phyloP scores from a whole-genome alignment of 2,329 filamentous ascomycete genomes.

The Graphilbum fragrans region DNA sequence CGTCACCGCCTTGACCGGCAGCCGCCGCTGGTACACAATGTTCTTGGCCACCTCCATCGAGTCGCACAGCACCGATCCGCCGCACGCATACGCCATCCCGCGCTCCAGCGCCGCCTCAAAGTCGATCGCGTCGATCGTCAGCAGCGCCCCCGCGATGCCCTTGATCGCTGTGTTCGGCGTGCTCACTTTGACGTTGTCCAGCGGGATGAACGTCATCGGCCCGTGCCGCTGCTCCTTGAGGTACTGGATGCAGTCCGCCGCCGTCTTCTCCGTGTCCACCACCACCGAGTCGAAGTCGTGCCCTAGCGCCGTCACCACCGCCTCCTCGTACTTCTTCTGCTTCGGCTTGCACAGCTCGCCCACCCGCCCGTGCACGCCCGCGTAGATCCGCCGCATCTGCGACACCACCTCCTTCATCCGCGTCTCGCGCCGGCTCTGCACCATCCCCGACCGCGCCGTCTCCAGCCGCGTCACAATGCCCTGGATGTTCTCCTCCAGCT shows the following conservation, averaged over 20 bases:
- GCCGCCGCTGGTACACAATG: conserved; percentile 71
- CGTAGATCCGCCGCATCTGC: conserved; percentile 79
- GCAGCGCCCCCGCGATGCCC: conserved; percentile 70
- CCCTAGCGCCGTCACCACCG: conserved; percentile 83
- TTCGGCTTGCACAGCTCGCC: conserved; percentile 91
- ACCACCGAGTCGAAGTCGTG: conserved; percentile 90
- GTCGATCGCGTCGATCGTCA: conserved; percentile 93
- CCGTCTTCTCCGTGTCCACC: conserved; percentile 90
- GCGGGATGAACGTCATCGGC: conserved; percentile 86
- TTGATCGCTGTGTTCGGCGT: conserved; percentile 83
- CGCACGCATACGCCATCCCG: conserved; percentile 89
- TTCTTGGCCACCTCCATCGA: conserved; percentile 75
- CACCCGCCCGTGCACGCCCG: conserved; percentile 80
- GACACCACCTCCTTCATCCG: conserved; percentile 73
- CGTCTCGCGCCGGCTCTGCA: conserved; percentile 73
- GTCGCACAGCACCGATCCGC: conserved; percentile 90
- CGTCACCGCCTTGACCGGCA: conserved; percentile 89
- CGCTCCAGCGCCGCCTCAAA: conserved; percentile 82
- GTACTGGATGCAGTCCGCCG: conserved; percentile 86
- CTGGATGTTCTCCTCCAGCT: conserved; percentile 84
- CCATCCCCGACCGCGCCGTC: conserved; percentile 73
- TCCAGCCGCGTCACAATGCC: conserved; percentile 69
- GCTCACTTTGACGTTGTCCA: conserved; percentile 95
- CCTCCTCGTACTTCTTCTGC: conserved; percentile 91
- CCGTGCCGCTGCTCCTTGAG: conserved; percentile 80